Conservation (phyloP, 75 land plant genomes). For the Selaginella moellendorffii region DNA sequence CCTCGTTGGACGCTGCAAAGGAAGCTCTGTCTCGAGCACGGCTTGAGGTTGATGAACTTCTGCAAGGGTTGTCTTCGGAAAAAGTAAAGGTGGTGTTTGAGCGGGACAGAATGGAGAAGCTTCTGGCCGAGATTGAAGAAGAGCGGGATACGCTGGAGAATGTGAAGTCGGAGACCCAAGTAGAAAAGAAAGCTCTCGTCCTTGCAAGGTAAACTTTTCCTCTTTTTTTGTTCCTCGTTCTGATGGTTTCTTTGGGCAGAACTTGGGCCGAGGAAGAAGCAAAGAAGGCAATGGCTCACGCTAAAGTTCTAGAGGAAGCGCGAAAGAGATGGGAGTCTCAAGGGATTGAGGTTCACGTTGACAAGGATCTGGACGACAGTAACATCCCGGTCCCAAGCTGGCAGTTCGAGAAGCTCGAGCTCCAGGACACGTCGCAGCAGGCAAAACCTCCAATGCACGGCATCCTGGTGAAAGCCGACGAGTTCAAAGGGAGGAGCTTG, state of each 20-base stretch:
- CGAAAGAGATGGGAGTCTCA: conserved; percentile 57
- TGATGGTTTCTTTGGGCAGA: conserved; percentile 32
- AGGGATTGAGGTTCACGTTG: conserved; percentile 35
- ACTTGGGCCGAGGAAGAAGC: conserved; percentile 85
- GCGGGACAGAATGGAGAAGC: conserved; percentile 24
- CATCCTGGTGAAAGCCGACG: conserved; percentile 3
- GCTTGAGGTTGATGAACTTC: conserved; percentile 42
- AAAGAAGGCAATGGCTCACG: conserved; percentile 35
- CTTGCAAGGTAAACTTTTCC: conserved; percentile 62
- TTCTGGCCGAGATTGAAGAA: conserved; percentile 18
- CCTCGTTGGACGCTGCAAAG: conserved; percentile 54
- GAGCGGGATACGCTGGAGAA: conserved; percentile 32
- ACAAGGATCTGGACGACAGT: conserved; percentile 2
- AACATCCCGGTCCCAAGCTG: neutral
- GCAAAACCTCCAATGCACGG: conserved; percentile 6
- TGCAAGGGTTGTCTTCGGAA: conserved; percentile 30
- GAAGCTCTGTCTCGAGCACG: conserved; percentile 30
- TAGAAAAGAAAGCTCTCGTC: conserved; percentile 65
- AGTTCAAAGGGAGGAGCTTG: conserved; percentile 3
- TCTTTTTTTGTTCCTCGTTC: neutral
- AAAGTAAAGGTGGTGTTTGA: conserved; percentile 25
- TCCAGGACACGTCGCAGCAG: conserved; percentile 4
- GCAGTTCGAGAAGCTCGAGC: neutral
- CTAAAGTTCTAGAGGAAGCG: conserved; percentile 56
- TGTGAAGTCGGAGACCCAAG: conserved; percentile 40